Conservation (phyloP, 2,329 filamentous ascomycete species). For the Pseudopithomyces maydicus region DNA sequence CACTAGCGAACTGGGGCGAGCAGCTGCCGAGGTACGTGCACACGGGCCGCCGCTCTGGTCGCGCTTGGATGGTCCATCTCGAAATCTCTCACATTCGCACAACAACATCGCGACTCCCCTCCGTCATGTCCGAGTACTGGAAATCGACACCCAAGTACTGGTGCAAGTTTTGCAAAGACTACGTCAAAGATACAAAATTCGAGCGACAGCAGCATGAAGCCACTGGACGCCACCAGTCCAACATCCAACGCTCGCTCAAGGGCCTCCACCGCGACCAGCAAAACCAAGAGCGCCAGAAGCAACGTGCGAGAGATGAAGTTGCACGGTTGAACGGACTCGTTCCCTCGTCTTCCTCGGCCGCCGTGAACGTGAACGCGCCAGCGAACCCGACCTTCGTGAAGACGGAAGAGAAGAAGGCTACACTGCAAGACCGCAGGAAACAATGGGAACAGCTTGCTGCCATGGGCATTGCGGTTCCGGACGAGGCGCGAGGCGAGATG, state of each 20-base stretch:
- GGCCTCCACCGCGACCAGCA: conserved; percentile 87
- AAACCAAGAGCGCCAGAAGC: conserved; percentile 77
- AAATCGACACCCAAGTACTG: conserved; percentile 97
- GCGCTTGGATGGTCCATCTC: not conserved
- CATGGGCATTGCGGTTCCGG: conserved; percentile 83
- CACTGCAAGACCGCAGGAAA: conserved; percentile 72
- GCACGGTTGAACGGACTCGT: conserved; percentile 83
- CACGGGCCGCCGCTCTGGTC: not conserved
- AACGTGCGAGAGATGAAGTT: conserved; percentile 81
- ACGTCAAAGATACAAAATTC: conserved; percentile 89
- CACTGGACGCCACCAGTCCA: conserved; percentile 81
- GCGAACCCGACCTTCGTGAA: conserved; percentile 37
- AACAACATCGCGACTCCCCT: not conserved
- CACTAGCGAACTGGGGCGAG: not conserved
- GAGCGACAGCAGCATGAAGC: conserved; percentile 89
- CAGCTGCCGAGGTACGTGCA: not conserved
- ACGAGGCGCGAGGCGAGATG: conserved; percentile 77
- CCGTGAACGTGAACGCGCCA: conserved; percentile 34
- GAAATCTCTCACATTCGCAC: not conserved
- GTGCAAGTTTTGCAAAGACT: conserved; percentile 95
- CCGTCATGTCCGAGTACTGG: conserved; percentile 88
- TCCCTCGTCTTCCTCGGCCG: conserved; percentile 48
- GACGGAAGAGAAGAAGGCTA: conserved; percentile 51
- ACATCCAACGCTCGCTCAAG: conserved; percentile 85
- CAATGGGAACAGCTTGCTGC: conserved; percentile 88